Evolutionary conservation across 1,284 basidiomycete genomes (phyloP), one percentile per base, ranked within the genome.

Genomic region (Sporisorium scitamineum): DNA sequence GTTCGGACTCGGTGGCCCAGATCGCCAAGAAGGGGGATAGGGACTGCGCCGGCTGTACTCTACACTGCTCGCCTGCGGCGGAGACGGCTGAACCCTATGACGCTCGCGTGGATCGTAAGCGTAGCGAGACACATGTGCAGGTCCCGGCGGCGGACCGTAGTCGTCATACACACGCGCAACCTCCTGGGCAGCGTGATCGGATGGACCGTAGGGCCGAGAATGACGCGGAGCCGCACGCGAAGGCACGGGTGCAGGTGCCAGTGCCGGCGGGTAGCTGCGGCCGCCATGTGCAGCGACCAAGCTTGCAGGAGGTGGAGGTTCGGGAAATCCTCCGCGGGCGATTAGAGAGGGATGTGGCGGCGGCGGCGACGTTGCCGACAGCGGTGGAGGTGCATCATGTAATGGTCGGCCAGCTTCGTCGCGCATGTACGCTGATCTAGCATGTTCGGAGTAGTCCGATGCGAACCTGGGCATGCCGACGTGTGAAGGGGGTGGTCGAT

Each of bases 1-100:
- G 27, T 22, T 52, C 10, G 67, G 67, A n/a, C 61, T 70, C 8
- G 61, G 47, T 14, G 67, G 52, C 3, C 68, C 41, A 0, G 68
- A 64, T 0, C 54, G 57, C 68, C 68, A 70, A 9, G 39, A n/a
- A 24, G 67, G 47, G 14, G 45, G 11, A 13, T 45, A 37, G 3
- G 44, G 44, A 20, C 29, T 29, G 3, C 61, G 51, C 9, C 47
- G 9, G 22, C 27, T 45, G 27, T 57, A 61, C 11, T 68, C 65
- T 2, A 47, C 16, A 11, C 54, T 39, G n/a, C 48, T 22, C 5
- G 31, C 27, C 14, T 48, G 57, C 16, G 48, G 68, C 6, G 61
- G 57, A 10, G 61, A 47, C 0, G 61, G 60, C 4, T 59, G 52
- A 37, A 32, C 24, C 31, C 54, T 18, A 20, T 16, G 18, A 39